Percentiles rank a stretch among this genome's conserved stretches.
These are phyloP conservation scores for Phaeophleospora eucalypticola DNA, from an alignment of 2,329 filamentous ascomycete species.

Conservation along the genomic window DNA sequence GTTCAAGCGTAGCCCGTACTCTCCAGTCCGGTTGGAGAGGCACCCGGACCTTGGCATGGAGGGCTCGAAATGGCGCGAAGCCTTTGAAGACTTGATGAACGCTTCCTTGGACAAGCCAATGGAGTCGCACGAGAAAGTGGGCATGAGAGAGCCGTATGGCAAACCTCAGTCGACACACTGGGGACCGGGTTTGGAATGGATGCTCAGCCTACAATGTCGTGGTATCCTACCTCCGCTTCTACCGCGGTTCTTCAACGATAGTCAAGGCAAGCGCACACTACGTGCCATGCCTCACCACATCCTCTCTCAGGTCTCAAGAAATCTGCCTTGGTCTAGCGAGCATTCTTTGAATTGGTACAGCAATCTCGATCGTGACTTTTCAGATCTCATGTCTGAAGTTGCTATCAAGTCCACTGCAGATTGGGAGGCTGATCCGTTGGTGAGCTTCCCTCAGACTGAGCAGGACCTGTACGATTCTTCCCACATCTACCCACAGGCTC, in stretches of 20 bases:
- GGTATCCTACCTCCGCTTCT: constrained; percentile 33
- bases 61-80: constrained; percentile 50
- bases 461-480: constrained; percentile 49
- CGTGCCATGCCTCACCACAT: background rate
- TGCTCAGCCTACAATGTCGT: constrained; percentile 34
- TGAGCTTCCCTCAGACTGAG: constrained; percentile 38
- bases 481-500: constrained; percentile 1
- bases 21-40: constrained; percentile 52
- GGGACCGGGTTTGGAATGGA: constrained; percentile 34
- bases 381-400: constrained; percentile 15
- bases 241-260: constrained; percentile 13
- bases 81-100: constrained; percentile 57
- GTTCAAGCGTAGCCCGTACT: constrained; percentile 48
- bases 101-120: constrained; percentile 37
- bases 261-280: background rate
- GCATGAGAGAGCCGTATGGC: constrained; percentile 16
- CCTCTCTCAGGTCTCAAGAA: background rate
- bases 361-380: constrained; percentile 8
- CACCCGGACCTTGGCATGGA: constrained; percentile 34
- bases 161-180: constrained; percentile 22
- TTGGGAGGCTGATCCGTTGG: constrained; percentile 7
- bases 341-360: background rate
- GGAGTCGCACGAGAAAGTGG: constrained; percentile 19
- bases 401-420: constrained; percentile 15
- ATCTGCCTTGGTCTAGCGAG: background rate